Percentiles rank a stretch among this genome's conserved stretches.
Conservation (phyloP, 169 alveolate species). For the Babesia sp. region DNA sequence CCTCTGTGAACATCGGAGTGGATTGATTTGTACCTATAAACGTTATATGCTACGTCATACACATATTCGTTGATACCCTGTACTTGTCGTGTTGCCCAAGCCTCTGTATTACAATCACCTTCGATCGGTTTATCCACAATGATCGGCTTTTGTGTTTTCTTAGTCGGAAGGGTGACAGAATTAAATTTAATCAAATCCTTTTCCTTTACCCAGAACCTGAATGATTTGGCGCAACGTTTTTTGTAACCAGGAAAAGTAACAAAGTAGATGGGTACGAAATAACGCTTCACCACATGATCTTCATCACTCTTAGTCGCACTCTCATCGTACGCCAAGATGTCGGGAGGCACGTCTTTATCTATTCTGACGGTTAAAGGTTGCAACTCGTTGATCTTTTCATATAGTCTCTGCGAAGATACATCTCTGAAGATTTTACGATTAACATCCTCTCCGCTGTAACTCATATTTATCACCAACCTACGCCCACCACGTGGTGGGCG, state of each 20-base stretch:
- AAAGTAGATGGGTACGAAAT: slow-evolving; percentile 61
- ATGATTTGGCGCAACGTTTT: slow-evolving; percentile 49
- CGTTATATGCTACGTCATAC: slow-evolving; percentile 39
- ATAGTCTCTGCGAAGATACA: not conserved
- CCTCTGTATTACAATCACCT: not conserved
- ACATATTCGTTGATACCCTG: slow-evolving; percentile 57
- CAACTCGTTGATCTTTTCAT: slow-evolving; percentile 11
- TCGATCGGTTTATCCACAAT: slow-evolving; percentile 1
- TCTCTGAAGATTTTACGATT: slow-evolving; percentile 7
- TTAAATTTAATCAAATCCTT: slow-evolving; percentile 60
- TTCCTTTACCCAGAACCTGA: slow-evolving; percentile 70
- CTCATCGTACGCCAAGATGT: not conserved
- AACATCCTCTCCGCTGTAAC: slow-evolving; percentile 4
- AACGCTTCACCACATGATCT: slow-evolving; percentile 36
- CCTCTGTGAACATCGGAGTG: not conserved
- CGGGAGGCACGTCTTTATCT: slow-evolving; percentile 13
- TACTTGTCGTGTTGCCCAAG: slow-evolving; percentile 42
- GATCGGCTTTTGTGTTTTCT: not conserved
- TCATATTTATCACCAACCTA: too few species aligned
- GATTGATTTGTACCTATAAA: not conserved
- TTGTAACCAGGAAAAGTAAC: slow-evolving; percentile 68
- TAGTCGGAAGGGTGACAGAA: not conserved
- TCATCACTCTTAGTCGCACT: not conserved
- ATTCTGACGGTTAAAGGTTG: slow-evolving; percentile 4
- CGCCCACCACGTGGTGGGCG: too few species aligned